Base-by-base conservation (phyloP, 768 basidiomycete species). In the Thelephora ganbajun region DNA sequence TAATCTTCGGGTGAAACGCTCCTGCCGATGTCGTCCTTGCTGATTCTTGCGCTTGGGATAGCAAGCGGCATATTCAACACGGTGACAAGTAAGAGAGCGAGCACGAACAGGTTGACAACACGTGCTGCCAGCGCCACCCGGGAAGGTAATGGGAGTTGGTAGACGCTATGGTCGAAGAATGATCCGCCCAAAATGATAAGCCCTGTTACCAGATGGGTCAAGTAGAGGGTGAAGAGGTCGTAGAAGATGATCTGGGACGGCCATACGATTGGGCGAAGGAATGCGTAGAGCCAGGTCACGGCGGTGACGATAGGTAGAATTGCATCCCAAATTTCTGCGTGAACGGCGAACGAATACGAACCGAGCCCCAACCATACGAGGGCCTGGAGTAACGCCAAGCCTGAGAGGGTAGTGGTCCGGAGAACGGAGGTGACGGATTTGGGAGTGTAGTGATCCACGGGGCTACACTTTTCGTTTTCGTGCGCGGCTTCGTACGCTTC, bases 1-100 rank as follows among this genome's bases (percentile, higher is more conserved):
- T 87, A 88, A 54, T 89, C 86, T 57, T 90, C 87, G 0, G 79
- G 82, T 2, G 77, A 73, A n/a, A 80, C 62, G 3, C 69, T 16
- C 66, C 80, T 57, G 54, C 85, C 86, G 54, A 87, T 81, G 18
- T 85, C 71, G 35, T 71, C 67, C 45, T 63, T 68, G 37, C 72
- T 66, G 14, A 79, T 65, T 11, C 60, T 59, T 22, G 54, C 57
- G 54, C 76, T 78, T 3, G 87, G 83, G n/a, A 82, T 57, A 1
- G 61, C 74, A 47, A 89, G 53, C 0, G 85, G 87, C 76, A 85
- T 86, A 1, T 63, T 63, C 19, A 80, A 54, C 11, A 80, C 63
- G 5, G 79, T 60, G 0, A 56, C 51, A 11, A 85, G 48, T 20
- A 80, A 60, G 1, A 62, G 52, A 11, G 68, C 20, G 26, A 77